Evolutionary conservation across 176 grass and related monocot genomes (phyloP).

Genomic region (Oryza longistaminata): DNA sequence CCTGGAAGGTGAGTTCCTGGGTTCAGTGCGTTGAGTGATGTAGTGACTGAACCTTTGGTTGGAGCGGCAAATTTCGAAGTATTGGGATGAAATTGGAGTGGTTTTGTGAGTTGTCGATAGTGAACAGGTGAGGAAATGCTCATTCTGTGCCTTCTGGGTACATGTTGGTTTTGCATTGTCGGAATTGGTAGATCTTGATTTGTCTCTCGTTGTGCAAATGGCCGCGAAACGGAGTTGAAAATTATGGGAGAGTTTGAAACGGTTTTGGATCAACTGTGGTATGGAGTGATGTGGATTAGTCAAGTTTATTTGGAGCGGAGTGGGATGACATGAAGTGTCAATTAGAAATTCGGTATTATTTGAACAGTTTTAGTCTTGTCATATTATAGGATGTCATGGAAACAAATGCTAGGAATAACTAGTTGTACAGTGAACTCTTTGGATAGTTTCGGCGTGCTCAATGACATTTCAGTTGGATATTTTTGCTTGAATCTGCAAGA

Average conservation of each 20-base stretch:
- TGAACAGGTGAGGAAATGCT: background rate
- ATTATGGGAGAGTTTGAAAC: background rate
- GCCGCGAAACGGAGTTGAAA: background rate
- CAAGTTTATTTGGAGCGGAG: background rate
- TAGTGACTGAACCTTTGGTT: background rate
- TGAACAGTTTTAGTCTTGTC: background rate
- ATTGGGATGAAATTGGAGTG: background rate
- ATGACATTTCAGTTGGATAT: background rate
- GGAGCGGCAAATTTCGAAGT: background rate
- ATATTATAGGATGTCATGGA: background rate
- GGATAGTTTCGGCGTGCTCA: background rate
- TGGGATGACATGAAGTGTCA: background rate
- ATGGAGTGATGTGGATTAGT: background rate
- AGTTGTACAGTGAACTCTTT: background rate
- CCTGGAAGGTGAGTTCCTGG: slow-evolving; percentile 62
- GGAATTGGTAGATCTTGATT: background rate
- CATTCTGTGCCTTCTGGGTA: background rate
- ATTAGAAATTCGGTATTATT: background rate
- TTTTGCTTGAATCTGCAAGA: background rate
- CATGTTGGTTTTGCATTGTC: background rate
- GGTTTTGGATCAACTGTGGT: background rate
- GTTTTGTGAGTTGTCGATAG: background rate
- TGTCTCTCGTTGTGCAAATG: background rate
- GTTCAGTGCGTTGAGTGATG: background rate
- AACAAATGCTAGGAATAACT: background rate